Evolutionary conservation across 2,329 filamentous ascomycete genomes (phyloP).

Genomic region (Trichophyton mentagrophytes): DNA sequence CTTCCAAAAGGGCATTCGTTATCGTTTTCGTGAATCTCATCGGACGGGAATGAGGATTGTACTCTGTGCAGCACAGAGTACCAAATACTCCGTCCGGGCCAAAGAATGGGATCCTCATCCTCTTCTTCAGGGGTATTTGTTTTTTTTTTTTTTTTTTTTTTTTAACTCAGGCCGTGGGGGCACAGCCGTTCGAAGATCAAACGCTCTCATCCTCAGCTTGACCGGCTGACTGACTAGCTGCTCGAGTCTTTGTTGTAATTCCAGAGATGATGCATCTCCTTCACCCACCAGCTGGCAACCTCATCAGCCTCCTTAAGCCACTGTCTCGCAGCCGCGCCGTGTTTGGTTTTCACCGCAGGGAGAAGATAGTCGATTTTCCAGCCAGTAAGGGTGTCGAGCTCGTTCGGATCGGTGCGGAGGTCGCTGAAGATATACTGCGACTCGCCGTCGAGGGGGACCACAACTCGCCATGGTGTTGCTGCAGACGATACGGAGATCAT

Average conservation of each 20-base stretch:
- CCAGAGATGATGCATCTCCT: constrained; percentile 19
- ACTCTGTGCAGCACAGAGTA: too few species aligned
- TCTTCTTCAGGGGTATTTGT: too few species aligned
- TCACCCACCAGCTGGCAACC: constrained; percentile 29
- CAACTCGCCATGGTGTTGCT: constrained; percentile 66
- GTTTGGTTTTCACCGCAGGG: constrained; percentile 16
- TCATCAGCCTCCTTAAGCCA: constrained; percentile 28
- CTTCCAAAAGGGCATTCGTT: too few species aligned
- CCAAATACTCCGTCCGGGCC: too few species aligned
- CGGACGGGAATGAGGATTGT: too few species aligned
- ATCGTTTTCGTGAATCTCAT: too few species aligned
- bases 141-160: too few species aligned
- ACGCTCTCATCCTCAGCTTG: background rate
- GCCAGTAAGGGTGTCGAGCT: constrained; percentile 22
- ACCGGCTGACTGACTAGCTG: too few species aligned
- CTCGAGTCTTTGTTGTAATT: constrained; percentile 10
- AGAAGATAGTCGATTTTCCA: constrained; percentile 22
- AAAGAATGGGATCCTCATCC: too few species aligned
- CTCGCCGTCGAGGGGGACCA: constrained; percentile 69
- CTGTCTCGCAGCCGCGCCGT: constrained; percentile 23
- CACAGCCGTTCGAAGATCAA: background rate
- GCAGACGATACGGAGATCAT: constrained; percentile 58
- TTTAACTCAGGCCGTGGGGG: background rate
- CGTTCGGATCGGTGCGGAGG: constrained; percentile 23
- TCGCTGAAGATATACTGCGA: constrained; percentile 33